Base-by-base conservation (phyloP, 129 eudicot genomes). In the Saposhnikovia divaricata region DNA sequence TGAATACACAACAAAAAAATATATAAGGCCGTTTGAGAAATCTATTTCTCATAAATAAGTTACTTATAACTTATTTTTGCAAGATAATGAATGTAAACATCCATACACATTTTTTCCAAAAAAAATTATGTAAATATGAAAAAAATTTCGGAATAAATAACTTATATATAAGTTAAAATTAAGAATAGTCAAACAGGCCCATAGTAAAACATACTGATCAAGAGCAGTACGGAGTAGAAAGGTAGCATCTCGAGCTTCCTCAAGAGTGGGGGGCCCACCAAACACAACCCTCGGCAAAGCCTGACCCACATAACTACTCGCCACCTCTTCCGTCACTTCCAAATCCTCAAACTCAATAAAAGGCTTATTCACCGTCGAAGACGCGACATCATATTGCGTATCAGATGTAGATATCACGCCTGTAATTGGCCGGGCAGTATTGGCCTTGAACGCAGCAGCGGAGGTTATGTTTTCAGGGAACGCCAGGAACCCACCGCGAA, bases 181-280 rank as follows among this genome's bases (percentile, higher is more conserved):
- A n/a, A n/a, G n/a, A n/a, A n/a, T n/a, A n/a, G n/a, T n/a, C n/a
- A n/a, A n/a, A n/a, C n/a, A n/a, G n/a, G n/a, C n/a, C n/a, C 1
- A 31, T 1, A 31, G 34, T 31, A 21, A 6, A 70, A 39, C 34
- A 53, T 88, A 93, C 98, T 88, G 84, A 11, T 93, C 85, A 61
- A 95, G 91, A 57, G 92, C 97, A 43, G 78, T 87, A 50, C 83
- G 82, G 15, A 95, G 90, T 80, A 92, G 92, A 83, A 78, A 80
- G 79, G 98, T 89, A 53, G 97, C 98, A 80, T 84, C 91, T 85
- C 74, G 80, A 21, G 97, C 93, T 61, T 95, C 98, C 71, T 87
- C 79, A 31, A 89, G 63, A 80, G 81, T 81, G 18, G 97, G 98
- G 11, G 80, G 84, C 16, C 89, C 87, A n/a, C 97, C 96, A 72